Evolutionary conservation across 2,329 filamentous ascomycete genomes (phyloP).

Genomic region (Immersiporthe knoxdaviesiana): DNA sequence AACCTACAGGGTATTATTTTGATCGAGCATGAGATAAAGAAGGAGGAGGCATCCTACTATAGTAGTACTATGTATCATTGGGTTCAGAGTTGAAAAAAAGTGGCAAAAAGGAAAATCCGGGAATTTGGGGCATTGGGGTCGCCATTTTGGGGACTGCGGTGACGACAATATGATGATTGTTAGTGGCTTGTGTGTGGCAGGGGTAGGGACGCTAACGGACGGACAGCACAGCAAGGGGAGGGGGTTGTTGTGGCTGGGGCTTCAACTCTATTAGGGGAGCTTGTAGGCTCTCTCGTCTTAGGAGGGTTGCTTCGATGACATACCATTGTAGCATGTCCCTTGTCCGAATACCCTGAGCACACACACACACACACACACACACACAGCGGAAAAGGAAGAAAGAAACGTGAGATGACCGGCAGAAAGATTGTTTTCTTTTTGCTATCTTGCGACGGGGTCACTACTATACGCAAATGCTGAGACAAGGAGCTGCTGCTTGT

Average conservation of each 20-base stretch:
- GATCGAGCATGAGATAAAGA: too few relatives aligned
- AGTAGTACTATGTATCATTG: too few relatives aligned
- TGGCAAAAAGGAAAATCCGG: not conserved
- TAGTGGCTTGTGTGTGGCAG: not conserved
- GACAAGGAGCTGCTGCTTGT: not conserved
- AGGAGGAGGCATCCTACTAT: not conserved
- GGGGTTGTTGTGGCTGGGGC: not conserved
- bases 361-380: too few relatives aligned
- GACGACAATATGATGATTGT: conserved; percentile 1
- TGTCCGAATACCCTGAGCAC: not conserved
- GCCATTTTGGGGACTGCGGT: not conserved
- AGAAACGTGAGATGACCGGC: too few relatives aligned
- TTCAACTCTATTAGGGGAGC: not conserved
- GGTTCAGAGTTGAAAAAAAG: not conserved
- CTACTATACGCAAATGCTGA: not conserved
- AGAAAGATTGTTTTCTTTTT: too few relatives aligned
- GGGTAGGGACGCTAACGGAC: not conserved
- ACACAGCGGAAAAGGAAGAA: not conserved
- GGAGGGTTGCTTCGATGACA: not conserved
- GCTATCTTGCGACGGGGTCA: not conserved
- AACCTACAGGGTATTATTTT: not conserved
- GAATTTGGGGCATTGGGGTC: not conserved
- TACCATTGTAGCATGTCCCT: too few relatives aligned
- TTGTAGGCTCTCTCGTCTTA: not conserved
- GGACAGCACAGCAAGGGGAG: not conserved